Base-by-base conservation (phyloP, 345 rosid genomes). In the Boechera stricta region DNA sequence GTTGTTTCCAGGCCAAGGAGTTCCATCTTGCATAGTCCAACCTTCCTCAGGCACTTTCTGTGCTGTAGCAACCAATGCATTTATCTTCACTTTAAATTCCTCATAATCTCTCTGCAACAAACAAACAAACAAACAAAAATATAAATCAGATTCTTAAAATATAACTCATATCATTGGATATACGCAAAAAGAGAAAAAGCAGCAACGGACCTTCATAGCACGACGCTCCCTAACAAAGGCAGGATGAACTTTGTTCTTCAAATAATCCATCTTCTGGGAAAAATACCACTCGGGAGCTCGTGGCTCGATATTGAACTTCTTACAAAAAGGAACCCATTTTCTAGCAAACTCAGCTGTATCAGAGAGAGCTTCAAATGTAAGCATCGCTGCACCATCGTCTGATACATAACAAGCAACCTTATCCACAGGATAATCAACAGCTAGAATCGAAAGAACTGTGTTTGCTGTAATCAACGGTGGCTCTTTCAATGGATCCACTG, bases 11-110 rank as follows among this genome's bases (percentile, higher is more conserved):
- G 98, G 98, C 98, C 98, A 94, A 44, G 98, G 97, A 77, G 97
- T 94, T 66, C 98, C 98, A 79, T 94, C 98, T 84, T 94, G 98
- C 98, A 94, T 94, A 15, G 97, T 91, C 98, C 98, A 94, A 72
- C 98, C 98, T 75, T 94, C 98, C 76, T 94, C 98, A 6, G 98
- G 98, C 70, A 91, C 98, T 75, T 94, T 94, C 75, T 94, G 97
- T 12, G 98, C 97, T 4, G 87, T 89, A 7, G 98, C 87, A 79
- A 91, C 98, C 85, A 94, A 82, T 47, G 89, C 94, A 81, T 94
- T 94, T 79, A 94, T 91, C 76, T 85, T 84, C 42, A 94, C 86
- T 81, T 94, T 94, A 70, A 91, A 94, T 64, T 94, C 97, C 83
- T 91, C 98, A 65, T 94, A 94, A 7, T 94, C 97, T 82, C 98